These are phyloP conservation scores for Debaryomyces coudertii DNA, from an alignment of 1,139 yeast species.

Conservation along the genomic window DNA sequence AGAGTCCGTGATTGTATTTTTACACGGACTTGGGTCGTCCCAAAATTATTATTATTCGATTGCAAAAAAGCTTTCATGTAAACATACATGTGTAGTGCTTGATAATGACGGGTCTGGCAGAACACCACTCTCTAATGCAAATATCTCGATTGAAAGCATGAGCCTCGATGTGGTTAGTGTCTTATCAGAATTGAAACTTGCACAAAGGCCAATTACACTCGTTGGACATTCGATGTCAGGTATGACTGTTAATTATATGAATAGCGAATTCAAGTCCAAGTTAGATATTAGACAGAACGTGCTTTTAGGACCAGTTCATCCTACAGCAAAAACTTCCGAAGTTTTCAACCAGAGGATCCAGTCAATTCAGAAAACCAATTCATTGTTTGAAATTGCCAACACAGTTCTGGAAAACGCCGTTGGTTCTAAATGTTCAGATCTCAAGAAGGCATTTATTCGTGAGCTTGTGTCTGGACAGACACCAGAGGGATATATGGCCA, in stretches of 20 bases:
- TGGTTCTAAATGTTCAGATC: slow-evolving; percentile 20
- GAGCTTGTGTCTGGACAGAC: slow-evolving; percentile 23
- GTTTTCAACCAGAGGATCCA: slow-evolving; percentile 22
- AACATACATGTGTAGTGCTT: slow-evolving; percentile 23
- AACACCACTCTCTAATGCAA: slow-evolving; percentile 17
- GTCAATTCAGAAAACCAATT: slow-evolving; percentile 14
- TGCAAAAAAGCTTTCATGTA: slow-evolving; percentile 17
- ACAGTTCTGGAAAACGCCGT: slow-evolving; percentile 25
- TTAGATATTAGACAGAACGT: slow-evolving; percentile 18
- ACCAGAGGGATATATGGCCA: slow-evolving; percentile 26
- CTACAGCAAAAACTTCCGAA: slow-evolving; percentile 18
- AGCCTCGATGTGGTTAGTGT: slow-evolving; percentile 22
- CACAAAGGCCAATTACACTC: slow-evolving; percentile 15
- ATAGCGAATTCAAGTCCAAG: slow-evolving; percentile 9
- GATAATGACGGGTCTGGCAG: slow-evolving; percentile 30
- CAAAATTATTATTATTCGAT: slow-evolving; percentile 27
- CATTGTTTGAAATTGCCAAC: slow-evolving; percentile 21
- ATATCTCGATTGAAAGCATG: slow-evolving; percentile 20
- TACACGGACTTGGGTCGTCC: slow-evolving; percentile 33
- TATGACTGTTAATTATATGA: slow-evolving; percentile 24
- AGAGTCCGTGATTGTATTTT: slow-evolving; percentile 17
- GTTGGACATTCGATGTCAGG: slow-evolving; percentile 37
- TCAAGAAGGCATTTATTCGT: slow-evolving; percentile 25
- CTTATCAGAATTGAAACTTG: slow-evolving; percentile 18
- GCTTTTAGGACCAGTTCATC: slow-evolving; percentile 30